Percentiles rank a stretch among this genome's conserved stretches.
Evolutionary conservation across 371 early-diverging fungal species (phyloP).

Genomic region (Catenaria anguillulae): DNA sequence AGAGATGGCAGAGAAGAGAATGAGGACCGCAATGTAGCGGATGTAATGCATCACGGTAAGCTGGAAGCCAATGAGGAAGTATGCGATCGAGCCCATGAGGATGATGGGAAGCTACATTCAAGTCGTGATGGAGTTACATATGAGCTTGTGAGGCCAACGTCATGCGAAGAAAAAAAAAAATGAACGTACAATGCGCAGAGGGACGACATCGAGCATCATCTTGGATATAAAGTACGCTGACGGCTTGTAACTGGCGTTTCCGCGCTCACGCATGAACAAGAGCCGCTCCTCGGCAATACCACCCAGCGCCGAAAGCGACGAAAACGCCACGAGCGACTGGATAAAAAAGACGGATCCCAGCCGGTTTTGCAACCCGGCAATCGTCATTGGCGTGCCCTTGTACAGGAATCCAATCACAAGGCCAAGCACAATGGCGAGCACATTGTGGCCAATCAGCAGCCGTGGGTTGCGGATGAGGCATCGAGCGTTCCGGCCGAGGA

Average conservation of each 20-base stretch:
- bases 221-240: constrained; percentile 39
- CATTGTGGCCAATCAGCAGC: constrained; percentile 2
- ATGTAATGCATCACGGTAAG: constrained; percentile 22
- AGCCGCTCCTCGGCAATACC: constrained; percentile 34
- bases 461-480: constrained; percentile 2
- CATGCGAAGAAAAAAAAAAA: background rate
- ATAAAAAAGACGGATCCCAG: constrained; percentile 45
- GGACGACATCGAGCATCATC: constrained; percentile 27
- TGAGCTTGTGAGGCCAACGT: no score
- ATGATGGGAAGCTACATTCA: constrained; percentile 21
- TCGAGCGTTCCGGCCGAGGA: background rate
- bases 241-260: constrained; percentile 38
- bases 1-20: constrained; percentile 10
- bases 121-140: no score
- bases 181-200: constrained; percentile 23
- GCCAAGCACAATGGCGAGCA: background rate
- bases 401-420: constrained; percentile 25
- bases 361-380: constrained; percentile 36
- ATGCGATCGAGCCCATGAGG: constrained; percentile 27
- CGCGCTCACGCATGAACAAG: constrained; percentile 43
- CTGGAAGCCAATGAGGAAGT: constrained; percentile 39
- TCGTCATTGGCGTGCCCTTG: constrained; percentile 15
- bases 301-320: constrained; percentile 28
- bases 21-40: constrained; percentile 16
- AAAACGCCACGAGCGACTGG: constrained; percentile 23